Conservation (phyloP, 192 early-diverging fungal genomes). For the Coemansia nantahalensis region DNA sequence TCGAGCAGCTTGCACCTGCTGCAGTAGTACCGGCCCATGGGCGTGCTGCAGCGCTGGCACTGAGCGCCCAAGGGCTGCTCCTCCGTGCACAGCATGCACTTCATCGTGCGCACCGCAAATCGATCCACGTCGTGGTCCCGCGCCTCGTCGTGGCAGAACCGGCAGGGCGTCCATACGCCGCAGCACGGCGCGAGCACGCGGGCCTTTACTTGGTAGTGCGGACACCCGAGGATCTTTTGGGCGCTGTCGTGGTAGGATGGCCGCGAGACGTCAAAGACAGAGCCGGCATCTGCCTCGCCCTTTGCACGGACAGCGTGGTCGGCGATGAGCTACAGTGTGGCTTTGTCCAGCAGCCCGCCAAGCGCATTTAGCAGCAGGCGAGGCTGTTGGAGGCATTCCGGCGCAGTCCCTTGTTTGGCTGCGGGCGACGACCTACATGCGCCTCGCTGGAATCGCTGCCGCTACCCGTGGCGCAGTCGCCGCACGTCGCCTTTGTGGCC, state of each 20-base stretch:
- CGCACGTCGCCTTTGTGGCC: too few relatives aligned
- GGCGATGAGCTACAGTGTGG: too few relatives aligned
- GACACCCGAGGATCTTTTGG: slow-evolving; percentile 25
- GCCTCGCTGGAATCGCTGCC: too few relatives aligned
- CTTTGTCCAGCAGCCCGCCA: too few relatives aligned
- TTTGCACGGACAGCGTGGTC: background rate
- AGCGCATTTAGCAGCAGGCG: too few relatives aligned
- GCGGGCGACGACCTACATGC: too few relatives aligned
- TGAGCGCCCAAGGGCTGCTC: slow-evolving; percentile 75
- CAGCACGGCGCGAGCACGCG: slow-evolving; percentile 63
- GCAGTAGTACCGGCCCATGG: slow-evolving; percentile 83
- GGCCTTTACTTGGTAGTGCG: slow-evolving; percentile 49
- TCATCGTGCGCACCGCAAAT: slow-evolving; percentile 73
- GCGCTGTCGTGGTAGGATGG: slow-evolving; percentile 14
- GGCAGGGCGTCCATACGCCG: slow-evolving; percentile 67
- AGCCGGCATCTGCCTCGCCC: background rate
- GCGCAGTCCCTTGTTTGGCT: too few relatives aligned
- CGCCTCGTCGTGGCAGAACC: slow-evolving; percentile 75
- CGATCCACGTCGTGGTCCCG: slow-evolving; percentile 65
- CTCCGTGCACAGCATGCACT: slow-evolving; percentile 87
- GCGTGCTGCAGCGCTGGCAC: slow-evolving; percentile 63
- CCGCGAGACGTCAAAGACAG: background rate
- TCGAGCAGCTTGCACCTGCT: slow-evolving; percentile 89
- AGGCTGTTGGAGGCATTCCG: too few relatives aligned
- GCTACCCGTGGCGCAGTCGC: too few relatives aligned